Base-by-base conservation (phyloP, 2,329 filamentous ascomycete species). In the Niveomyces coronatus region DNA sequence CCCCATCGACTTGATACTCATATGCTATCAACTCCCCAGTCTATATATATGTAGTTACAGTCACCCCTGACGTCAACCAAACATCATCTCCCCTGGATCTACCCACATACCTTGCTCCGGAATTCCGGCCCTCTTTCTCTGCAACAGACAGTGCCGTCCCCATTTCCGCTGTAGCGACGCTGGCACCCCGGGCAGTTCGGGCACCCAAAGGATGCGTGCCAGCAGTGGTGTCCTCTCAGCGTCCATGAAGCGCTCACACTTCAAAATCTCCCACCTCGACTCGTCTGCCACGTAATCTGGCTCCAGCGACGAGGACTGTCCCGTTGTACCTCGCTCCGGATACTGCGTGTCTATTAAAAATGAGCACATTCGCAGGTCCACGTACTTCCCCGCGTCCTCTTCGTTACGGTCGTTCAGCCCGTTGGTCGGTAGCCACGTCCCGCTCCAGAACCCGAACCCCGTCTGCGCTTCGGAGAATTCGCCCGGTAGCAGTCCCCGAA, bases 391-490 rank as follows among this genome's bases (percentile, higher is more conserved):
- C 44, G 72, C 56, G 55, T 98, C 91, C 58, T 95, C 88, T 47
- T 79, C 67, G 52, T 98, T 98, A 45, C 77, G 74, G 55, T 94
- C 86, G 55, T 98, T 98, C 78, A 98, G 85, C 3, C 89, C 89
- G 34, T 68, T 64, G 0, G 91, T 83, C 1, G 82, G 73, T 40
- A 85, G 64, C 76, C 86, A 94, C 2, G 88, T 85, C n/a, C 87
- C 88, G 30, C 83, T 74, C 60, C 83, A 85, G 45, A 85, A 69
- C 3, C 79, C 84, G 48, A 82, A 81, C 6, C 78, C 79, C 13
- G 63, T 72, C 15, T 69, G 66, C 1, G 79, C 80, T 58, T 93
- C 82, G 14, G 77, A 76, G 55, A 96, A 98, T 52, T 94, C 84
- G 2, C 91, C 91, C 0, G 91, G 91, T 4, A 98, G 65, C 14